A percentile compares a stretch with the other conserved stretches of the same genome.
These are phyloP conservation scores for Murraya paniculata DNA, from an alignment of 345 rosid genomes.

Conservation along the genomic window DNA sequence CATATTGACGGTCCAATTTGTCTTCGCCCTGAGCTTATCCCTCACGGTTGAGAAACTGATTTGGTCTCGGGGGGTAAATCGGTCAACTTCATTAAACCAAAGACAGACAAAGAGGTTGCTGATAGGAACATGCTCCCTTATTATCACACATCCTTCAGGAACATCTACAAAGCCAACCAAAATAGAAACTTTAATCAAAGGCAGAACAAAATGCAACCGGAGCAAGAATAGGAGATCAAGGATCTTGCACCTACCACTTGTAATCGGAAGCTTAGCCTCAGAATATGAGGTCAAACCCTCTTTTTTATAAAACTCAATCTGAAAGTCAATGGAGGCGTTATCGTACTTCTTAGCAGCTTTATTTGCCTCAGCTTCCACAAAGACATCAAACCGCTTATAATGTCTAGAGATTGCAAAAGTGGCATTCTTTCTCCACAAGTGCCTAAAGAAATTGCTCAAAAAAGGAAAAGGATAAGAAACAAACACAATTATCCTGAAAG, in stretches of 20 bases:
- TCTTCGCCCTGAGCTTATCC: constrained; percentile 74
- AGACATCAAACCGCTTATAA: constrained; percentile 84
- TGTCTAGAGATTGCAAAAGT: constrained; percentile 93
- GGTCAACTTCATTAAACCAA: constrained; percentile 98
- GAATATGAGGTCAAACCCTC: constrained; percentile 93
- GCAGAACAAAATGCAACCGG: background rate
- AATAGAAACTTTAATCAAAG: constrained; percentile 4
- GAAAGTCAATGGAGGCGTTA: constrained; percentile 85
- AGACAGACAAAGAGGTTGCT: constrained; percentile 93
- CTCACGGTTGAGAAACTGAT: constrained; percentile 90
- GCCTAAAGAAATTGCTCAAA: constrained; percentile 51
- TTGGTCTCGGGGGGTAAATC: constrained; percentile 97
- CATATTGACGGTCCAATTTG: constrained; percentile 87
- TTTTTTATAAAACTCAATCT: constrained; percentile 78
- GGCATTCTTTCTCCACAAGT: constrained; percentile 96
- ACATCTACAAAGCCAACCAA: constrained; percentile 64
- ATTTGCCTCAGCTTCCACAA: constrained; percentile 93
- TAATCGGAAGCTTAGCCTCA: constrained; percentile 82
- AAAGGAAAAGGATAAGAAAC: constrained; percentile 1
- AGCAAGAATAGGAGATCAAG: constrained; percentile 3
- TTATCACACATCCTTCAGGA: constrained; percentile 96
- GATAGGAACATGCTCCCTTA: constrained; percentile 93
- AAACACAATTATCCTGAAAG: background rate
- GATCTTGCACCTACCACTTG: constrained; percentile 60
- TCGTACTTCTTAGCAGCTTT: constrained; percentile 98